Base-by-base conservation (phyloP, 805 yeast species). In the Wickerhamiella alocasiicola region DNA sequence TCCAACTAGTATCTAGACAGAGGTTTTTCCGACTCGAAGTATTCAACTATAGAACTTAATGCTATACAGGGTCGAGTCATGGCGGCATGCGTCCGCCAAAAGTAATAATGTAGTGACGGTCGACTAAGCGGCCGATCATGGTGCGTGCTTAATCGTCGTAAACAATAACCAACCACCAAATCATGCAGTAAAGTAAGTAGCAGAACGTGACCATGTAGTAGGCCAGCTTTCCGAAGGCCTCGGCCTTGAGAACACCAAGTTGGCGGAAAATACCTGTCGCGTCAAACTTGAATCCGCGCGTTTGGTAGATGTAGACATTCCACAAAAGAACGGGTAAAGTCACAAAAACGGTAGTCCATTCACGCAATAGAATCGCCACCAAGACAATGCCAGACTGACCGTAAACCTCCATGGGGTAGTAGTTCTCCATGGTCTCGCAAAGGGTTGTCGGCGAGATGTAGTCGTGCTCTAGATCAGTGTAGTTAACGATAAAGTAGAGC, bases 261-360 rank as follows among this genome's bases (percentile, higher is more conserved):
- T 96, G 87, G 68, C 97, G 76, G 66, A 91, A 91, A 55, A 88
- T 91, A 63, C 88, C 96, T 32, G 98, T 88, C 44, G 97, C 97
- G 62, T 91, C 98, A 60, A 87, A 75, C 48, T 82, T 66, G 59
- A 88, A 87, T 59, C 78, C 76, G 63, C 83, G 84, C 53, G 73
- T 74, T 61, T 78, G 63, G 55, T 83, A 73, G 62, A 82, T 82
- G 67, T 80, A 78, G 45, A 67, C 76, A 60, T 91, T 91, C 70
- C 70, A 91, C 21, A 85, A 91, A 41, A 82, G 63, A 47, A 91
- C 67, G 35, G 97, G 96, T 49, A 76, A 64, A 62, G 83, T 83
- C 56, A 91, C 61, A 54, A 87, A 63, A 61, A 88, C 78, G 17
- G 84, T 76, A 59, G 84, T 74, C 96, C 96, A 87, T 65, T 81